Base-by-base conservation (phyloP, 352 stramenopile genomes). In the Phytophthora sp. region DNA sequence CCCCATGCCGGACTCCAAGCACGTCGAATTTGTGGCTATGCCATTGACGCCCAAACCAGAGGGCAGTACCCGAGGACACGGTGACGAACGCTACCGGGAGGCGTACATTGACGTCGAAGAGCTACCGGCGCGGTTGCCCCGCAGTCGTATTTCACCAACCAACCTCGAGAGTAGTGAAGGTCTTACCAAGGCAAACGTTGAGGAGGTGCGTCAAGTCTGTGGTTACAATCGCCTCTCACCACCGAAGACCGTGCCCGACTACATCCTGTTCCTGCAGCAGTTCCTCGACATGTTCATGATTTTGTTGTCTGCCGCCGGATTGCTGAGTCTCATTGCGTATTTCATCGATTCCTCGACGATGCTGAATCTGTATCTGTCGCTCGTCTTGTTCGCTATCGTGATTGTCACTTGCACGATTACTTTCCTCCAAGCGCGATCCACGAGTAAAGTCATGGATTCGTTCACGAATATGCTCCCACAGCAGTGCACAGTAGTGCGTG, bases 271-370 rank as follows among this genome's bases (percentile, higher is more conserved):
- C 54, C 53, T 83, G 18, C 59, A 72, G 35, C 68, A 83, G 58
- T 78, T 83, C 61, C 65, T 76, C 31, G 69, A 78, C 56, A 65
- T 80, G 64, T 84, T 81, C 61, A 80, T 76, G 68, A 43, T 81
- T 15, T 44, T 84, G 34, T 53, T 81, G 35, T 69, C 12, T 10
- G 49, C 70, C 9, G 75, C 72, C 15, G 75, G 64, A 3, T 9
- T 73, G 5, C 52, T 84, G 10, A 77, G 65, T 17, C 54, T 84
- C 27, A 45, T 81, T 26, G 53, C 64, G 3, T 81, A 70, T 46
- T 70, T 81, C 31, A 66, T 81, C 35, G 66, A 84, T 62, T 72
- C 54, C 27, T 77, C 72, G 3, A 62, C 66, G 18, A 56, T 21
- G 20, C 52, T 82, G 30, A 84, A 84, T 35, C 30, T 81, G 31